Evolutionary conservation across 805 yeast species (phyloP).

Genomic region (Tetrapisispora iriomotensis): DNA sequence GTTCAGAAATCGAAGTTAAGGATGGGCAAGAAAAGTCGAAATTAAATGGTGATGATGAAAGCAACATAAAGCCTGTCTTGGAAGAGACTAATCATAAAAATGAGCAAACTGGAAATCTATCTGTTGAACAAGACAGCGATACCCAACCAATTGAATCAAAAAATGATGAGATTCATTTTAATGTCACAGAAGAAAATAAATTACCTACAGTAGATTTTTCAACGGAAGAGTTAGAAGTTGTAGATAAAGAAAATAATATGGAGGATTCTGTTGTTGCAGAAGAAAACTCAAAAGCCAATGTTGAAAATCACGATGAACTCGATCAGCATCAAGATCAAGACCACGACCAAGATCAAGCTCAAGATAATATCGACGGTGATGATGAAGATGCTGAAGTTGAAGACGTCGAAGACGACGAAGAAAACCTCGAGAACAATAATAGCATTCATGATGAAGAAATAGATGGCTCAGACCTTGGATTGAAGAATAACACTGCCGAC

Average conservation of each 20-base stretch:
- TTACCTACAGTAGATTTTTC: too few relatives aligned
- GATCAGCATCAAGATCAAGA: constrained; percentile 14
- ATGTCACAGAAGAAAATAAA: too few relatives aligned
- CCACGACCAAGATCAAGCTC: constrained; percentile 4
- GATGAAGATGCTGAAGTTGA: constrained; percentile 4
- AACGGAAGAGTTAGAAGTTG: too few relatives aligned
- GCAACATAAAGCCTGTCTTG: constrained; percentile 16
- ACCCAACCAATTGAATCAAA: too few relatives aligned
- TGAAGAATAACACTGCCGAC: constrained; percentile 7
- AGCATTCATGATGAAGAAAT: constrained; percentile 5
- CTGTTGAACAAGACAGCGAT: too few relatives aligned
- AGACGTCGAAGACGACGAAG: constrained; percentile 4
- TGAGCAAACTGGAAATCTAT: constrained; percentile 8
- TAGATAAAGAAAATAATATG: too few relatives aligned
- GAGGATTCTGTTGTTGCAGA: too few relatives aligned
- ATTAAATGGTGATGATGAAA: constrained; percentile 9
- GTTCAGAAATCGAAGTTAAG: not conserved
- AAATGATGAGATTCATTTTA: too few relatives aligned
- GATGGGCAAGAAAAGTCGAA: constrained; percentile 2
- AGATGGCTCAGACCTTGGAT: constrained; percentile 8
- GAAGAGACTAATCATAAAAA: constrained; percentile 16
- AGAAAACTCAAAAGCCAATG: too few relatives aligned
- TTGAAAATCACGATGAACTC: constrained; percentile 9
- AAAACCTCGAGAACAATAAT: constrained; percentile 1
- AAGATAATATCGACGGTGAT: constrained; percentile 1